phyloP scores from a whole-genome alignment of 140 eudicot species.

The Flaveria floridana region DNA sequence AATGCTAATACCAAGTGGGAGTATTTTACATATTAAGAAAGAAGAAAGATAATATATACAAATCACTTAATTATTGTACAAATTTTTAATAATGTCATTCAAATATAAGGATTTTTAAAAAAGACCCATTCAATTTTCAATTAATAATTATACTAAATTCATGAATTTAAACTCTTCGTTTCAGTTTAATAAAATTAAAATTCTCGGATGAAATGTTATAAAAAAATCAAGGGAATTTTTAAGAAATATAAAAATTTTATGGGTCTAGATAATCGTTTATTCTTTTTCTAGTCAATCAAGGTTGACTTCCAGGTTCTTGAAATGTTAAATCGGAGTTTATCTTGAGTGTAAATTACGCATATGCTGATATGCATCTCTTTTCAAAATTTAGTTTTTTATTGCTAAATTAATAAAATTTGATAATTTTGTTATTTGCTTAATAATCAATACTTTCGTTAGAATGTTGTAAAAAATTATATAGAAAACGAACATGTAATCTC shows the following conservation, averaged over 20 bases:
- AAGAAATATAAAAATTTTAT: background rate
- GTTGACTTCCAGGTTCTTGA: slow-evolving; percentile 8
- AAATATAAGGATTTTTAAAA: background rate
- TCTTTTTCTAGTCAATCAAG: background rate
- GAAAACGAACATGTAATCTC: too few species aligned
- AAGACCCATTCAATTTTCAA: background rate
- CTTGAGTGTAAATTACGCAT: slow-evolving; percentile 4
- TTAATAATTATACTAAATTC: background rate
- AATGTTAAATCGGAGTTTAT: background rate
- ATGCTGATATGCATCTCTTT: background rate
- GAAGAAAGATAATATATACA: background rate
- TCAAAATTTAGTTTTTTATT: background rate
- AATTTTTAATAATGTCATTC: background rate
- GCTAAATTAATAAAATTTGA: background rate
- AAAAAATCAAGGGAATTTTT: background rate
- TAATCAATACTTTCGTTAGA: too few species aligned
- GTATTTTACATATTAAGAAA: slow-evolving; percentile 9
- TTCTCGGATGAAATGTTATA: background rate
- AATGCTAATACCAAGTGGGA: slow-evolving; percentile 15
- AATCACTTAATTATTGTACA: background rate
- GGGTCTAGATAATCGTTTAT: background rate
- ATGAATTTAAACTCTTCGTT: background rate
- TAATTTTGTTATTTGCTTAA: background rate
- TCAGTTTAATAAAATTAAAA: background rate
- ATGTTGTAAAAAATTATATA: too few species aligned